phyloP scores from a whole-genome alignment of 345 rosid species.

The Noccaea bulbosa region DNA sequence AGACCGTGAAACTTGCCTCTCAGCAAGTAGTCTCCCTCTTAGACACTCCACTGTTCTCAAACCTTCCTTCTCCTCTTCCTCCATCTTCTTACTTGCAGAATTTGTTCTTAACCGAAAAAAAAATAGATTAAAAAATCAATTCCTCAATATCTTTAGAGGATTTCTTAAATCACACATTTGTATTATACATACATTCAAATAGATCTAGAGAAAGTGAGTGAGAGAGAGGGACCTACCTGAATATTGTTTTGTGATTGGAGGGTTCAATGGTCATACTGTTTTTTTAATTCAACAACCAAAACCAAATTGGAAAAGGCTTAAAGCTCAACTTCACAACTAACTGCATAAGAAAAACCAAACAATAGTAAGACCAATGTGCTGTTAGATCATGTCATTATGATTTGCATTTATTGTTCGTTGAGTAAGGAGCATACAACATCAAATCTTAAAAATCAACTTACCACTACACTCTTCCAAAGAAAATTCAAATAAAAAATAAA shows the following conservation, averaged over 20 bases:
- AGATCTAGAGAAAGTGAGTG: neutral
- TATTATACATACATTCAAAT: neutral
- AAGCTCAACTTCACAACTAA: slow-evolving; percentile 34
- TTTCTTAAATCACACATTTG: slow-evolving; percentile 11
- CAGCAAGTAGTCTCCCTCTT: slow-evolving; percentile 87
- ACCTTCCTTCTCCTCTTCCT: slow-evolving; percentile 47
- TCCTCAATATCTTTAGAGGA: slow-evolving; percentile 29
- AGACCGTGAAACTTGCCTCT: slow-evolving; percentile 78
- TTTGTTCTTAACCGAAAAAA: slow-evolving; percentile 39
- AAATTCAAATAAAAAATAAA: neutral
- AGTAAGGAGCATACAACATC: slow-evolving; percentile 42
- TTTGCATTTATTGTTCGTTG: slow-evolving; percentile 40
- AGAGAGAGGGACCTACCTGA: slow-evolving; percentile 45
- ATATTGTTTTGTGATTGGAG: slow-evolving; percentile 41
- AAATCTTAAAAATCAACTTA: slow-evolving; percentile 34
- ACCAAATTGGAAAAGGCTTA: slow-evolving; percentile 31
- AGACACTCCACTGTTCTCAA: slow-evolving; percentile 69
- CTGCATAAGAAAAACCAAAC: slow-evolving; percentile 26
- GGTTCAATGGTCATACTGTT: slow-evolving; percentile 48
- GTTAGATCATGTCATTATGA: slow-evolving; percentile 41
- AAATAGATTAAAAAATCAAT: neutral
- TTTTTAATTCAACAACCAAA: slow-evolving; percentile 23
- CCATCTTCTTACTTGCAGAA: slow-evolving; percentile 52
- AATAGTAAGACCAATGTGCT: slow-evolving; percentile 29
- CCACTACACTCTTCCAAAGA: slow-evolving; percentile 9